phyloP scores from a whole-genome alignment of 2,329 filamentous ascomycete species.

The Claviceps quebecensis region DNA sequence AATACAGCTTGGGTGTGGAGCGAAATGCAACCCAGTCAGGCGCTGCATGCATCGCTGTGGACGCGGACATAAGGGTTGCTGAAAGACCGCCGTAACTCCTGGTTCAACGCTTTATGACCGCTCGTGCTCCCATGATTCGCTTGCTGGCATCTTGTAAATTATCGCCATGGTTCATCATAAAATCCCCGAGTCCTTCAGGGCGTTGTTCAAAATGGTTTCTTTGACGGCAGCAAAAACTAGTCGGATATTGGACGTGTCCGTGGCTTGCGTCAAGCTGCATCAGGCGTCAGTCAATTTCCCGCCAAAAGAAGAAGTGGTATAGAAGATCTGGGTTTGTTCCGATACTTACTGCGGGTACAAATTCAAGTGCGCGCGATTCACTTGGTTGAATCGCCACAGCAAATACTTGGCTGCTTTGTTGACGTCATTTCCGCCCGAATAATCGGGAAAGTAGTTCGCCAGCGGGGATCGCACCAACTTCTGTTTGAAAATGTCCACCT shows the following conservation, averaged over 20 bases:
- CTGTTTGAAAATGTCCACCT: conserved; percentile 94
- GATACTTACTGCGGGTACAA: conserved; percentile 86
- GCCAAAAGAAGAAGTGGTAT: background rate
- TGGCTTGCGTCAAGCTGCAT: conserved; percentile 84
- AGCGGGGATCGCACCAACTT: conserved; percentile 83
- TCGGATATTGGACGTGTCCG: conserved; percentile 95
- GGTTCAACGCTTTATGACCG: conserved; percentile 9
- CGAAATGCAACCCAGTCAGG: background rate
- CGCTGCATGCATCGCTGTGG: background rate
- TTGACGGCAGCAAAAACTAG: conserved; percentile 97
- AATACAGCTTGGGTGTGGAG: background rate
- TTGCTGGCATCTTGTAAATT: conserved; percentile 8
- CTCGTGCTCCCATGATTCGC: conserved; percentile 7
- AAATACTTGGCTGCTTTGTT: conserved; percentile 97
- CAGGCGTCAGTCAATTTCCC: background rate
- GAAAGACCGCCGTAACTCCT: conserved; percentile 6
- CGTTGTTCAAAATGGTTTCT: conserved; percentile 96
- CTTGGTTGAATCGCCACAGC: conserved; percentile 96
- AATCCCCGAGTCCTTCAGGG: conserved; percentile 94
- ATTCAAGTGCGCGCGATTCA: conserved; percentile 90
- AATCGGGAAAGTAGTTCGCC: conserved; percentile 93
- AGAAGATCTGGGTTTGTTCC: no score
- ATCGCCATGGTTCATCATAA: conserved; percentile 39
- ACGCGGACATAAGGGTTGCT: background rate
- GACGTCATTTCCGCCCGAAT: conserved; percentile 93